phyloP scores from a whole-genome alignment of 2,329 filamentous ascomycete species.

The Zymoseptoria passerinii region DNA sequence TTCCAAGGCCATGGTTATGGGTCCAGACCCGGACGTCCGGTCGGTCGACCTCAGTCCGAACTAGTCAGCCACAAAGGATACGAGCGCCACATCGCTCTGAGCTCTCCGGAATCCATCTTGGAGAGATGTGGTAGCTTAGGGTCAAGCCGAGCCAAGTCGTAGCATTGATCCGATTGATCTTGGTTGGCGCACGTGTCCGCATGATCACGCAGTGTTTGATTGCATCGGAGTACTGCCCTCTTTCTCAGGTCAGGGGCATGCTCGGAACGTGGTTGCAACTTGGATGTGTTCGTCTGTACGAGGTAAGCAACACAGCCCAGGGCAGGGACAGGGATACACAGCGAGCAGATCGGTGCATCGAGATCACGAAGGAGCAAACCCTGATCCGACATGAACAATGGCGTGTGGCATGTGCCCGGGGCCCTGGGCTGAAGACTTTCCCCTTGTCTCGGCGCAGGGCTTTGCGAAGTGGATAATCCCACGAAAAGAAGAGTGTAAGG shows the following conservation, averaged over 20 bases:
- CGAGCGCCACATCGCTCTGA: neutral
- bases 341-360: too few relatives aligned
- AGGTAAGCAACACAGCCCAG: too few relatives aligned
- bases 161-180: neutral
- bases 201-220: neutral
- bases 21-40: neutral
- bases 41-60: neutral
- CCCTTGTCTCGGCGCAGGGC: too few relatives aligned
- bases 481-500: too few relatives aligned
- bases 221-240: neutral
- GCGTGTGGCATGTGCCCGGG: too few relatives aligned
- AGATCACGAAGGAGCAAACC: too few relatives aligned
- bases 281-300: too few relatives aligned
- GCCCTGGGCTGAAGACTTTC: too few relatives aligned
- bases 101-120: neutral
- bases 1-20: neutral
- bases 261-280: neutral
- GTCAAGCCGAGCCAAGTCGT: neutral
- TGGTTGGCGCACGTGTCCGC: neutral
- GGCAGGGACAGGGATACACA: too few relatives aligned
- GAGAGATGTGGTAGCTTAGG: neutral
- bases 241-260: neutral
- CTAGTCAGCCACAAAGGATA: neutral
- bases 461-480: too few relatives aligned
- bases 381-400: too few relatives aligned